Evolutionary conservation across 768 basidiomycete genomes (phyloP).

Genomic region (Macrolepiota fuliginosa): DNA sequence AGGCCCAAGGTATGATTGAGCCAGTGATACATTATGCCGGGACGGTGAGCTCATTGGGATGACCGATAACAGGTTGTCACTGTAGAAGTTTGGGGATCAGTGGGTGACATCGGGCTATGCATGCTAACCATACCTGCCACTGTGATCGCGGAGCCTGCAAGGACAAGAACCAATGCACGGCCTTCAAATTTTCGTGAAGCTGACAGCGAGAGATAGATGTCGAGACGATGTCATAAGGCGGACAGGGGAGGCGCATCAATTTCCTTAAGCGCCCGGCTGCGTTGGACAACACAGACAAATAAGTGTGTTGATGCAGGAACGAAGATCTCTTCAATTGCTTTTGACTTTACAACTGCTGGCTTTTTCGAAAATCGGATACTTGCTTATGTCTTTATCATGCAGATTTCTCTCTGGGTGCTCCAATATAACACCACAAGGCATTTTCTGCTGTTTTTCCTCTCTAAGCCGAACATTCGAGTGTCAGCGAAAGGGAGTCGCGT

Average conservation of each 20-base stretch:
- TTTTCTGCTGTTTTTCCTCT: background rate
- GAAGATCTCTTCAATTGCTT: background rate
- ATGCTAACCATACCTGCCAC: background rate
- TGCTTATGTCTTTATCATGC: background rate
- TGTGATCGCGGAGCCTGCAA: background rate
- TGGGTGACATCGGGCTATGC: background rate
- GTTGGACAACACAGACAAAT: background rate
- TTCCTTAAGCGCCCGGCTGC: background rate
- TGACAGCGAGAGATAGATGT: background rate
- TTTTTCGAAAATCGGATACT: background rate
- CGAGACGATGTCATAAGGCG: background rate
- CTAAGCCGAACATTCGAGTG: background rate
- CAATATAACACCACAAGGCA: background rate
- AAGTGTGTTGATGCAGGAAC: background rate
- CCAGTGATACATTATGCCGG: background rate
- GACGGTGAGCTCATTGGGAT: background rate
- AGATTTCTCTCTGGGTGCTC: background rate
- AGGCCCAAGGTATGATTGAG: background rate
- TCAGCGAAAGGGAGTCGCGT: background rate
- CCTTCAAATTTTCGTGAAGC: background rate
- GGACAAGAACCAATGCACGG: background rate
- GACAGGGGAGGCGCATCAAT: constrained; percentile 1
- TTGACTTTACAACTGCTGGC: background rate
- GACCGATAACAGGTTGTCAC: background rate
- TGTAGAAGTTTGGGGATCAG: background rate